Evolutionary conservation across 805 yeast species (phyloP).

Genomic region (Komagataella mondaviorum): DNA sequence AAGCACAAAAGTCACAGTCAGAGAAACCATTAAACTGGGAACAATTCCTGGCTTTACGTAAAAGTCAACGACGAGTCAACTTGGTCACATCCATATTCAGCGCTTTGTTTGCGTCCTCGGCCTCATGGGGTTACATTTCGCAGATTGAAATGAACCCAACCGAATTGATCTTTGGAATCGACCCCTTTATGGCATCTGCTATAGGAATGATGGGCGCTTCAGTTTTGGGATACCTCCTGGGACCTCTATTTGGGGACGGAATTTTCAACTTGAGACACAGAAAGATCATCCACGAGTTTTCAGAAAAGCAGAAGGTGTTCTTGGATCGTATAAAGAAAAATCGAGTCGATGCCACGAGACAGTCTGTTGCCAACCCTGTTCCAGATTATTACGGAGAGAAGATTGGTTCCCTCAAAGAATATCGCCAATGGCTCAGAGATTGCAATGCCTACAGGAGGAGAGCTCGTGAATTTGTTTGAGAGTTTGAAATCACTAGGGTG

Average conservation of each 20-base stretch:
- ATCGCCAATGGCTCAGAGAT: constrained; percentile 94
- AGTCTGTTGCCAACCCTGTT: constrained; percentile 84
- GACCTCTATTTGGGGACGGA: constrained; percentile 68
- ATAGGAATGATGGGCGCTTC: constrained; percentile 66
- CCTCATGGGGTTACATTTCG: constrained; percentile 67
- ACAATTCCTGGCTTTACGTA: constrained; percentile 64
- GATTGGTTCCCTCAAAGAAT: constrained; percentile 72
- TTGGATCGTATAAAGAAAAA: constrained; percentile 60
- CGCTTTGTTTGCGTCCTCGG: constrained; percentile 47
- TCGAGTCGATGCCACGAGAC: constrained; percentile 87
- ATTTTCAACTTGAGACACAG: constrained; percentile 47
- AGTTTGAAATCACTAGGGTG: neutral
- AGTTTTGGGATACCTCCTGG: constrained; percentile 64
- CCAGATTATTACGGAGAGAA: constrained; percentile 99
- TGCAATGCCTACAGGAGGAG: constrained; percentile 83
- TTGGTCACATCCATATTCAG: constrained; percentile 54
- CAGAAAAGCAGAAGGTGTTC: constrained; percentile 57
- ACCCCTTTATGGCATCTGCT: constrained; percentile 71
- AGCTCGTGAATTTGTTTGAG: constrained; percentile 55
- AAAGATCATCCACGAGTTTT: constrained; percentile 30
- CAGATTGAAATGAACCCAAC: constrained; percentile 82
- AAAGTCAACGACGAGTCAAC: constrained; percentile 61
- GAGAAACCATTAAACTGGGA: constrained; percentile 47
- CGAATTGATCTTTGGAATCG: constrained; percentile 75
- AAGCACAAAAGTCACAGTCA: neutral